Evolutionary conservation across 2,329 filamentous ascomycete genomes (phyloP), one percentile per base, ranked within the genome.

Genomic region (Fusarium sp.): DNA sequence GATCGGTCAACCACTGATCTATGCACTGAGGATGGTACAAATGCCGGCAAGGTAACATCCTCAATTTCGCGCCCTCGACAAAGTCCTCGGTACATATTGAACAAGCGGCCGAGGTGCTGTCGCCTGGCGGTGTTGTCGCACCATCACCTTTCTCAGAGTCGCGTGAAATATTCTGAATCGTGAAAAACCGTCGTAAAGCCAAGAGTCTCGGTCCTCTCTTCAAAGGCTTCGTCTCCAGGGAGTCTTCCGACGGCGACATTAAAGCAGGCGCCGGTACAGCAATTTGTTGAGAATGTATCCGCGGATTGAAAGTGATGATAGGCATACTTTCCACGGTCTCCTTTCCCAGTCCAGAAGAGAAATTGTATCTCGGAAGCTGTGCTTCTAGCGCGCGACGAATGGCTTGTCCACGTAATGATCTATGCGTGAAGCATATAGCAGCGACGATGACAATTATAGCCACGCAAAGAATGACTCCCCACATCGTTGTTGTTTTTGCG

Each of bases 21-120:
- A 72, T 73, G 11, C 71, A 72, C 9, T 14, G 18, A 10, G 71
- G 70, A 16, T 72, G 71, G 6, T 71, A 72, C 3, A 73, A 16
- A 30, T 72, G 70, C 0, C 45, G 40, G 2, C 70, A 72, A 7
- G 68, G 71, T 0, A 72, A 13, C 4, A 42, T 23, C 4, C 68
- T 63, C 0, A 68, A 2, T 4, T 2, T 40, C 1, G 20, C 40
- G 2, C 59, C 63, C 1, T 70, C 45, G 2, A 42, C 1, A 7
- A 70, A 55, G 6, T 68, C 67, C 16, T 70, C 67, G 0, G 68
- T 70, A 8, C 68, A 71, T 14, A 70, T 71, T 3, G 68, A 49
- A 4, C 68, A 70, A 0, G 42, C 23, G 0, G 28, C 25, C 1
- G 23, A 21, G 4, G 21, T 1, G 2, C 4, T 16, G 4, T 60